Percentiles rank a stretch among this genome's conserved stretches.
Conservation (phyloP, 768 basidiomycete species). For the Pulveroboletus frians region DNA sequence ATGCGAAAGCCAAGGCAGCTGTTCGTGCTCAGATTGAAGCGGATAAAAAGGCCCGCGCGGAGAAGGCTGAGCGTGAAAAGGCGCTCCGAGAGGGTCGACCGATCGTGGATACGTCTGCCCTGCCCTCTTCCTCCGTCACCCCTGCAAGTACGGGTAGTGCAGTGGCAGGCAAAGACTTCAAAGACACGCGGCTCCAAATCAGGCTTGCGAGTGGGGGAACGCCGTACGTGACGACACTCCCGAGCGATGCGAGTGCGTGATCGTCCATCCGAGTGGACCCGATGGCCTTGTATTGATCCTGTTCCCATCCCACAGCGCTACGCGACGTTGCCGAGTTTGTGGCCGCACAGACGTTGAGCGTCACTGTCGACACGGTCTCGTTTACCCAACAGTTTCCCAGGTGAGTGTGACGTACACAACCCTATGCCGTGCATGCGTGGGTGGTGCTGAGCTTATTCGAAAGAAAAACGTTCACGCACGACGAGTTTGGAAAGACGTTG, state of each 20-base stretch:
- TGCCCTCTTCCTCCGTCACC: constrained; percentile 29
- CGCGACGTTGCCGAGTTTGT: constrained; percentile 84
- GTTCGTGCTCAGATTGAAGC: constrained; percentile 93
- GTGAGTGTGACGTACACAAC: constrained; percentile 35
- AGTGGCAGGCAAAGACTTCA: constrained; percentile 67
- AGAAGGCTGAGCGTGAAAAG: constrained; percentile 86
- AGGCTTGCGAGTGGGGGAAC: constrained; percentile 72
- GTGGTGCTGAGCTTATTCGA: background rate
- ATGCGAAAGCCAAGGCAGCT: constrained; percentile 78
- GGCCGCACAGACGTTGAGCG: constrained; percentile 62
- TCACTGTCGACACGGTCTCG: constrained; percentile 74
- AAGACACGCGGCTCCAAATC: constrained; percentile 87
- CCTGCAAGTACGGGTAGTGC: constrained; percentile 33
- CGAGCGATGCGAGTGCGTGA: constrained; percentile 72
- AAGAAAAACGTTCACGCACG: constrained; percentile 61
- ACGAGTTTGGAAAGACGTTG: constrained; percentile 76
- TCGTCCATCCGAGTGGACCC: background rate
- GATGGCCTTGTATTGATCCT: background rate
- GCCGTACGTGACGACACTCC: constrained; percentile 73
- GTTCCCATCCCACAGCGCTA: constrained; percentile 47
- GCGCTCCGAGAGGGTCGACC: constrained; percentile 76
- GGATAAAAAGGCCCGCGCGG: constrained; percentile 85
- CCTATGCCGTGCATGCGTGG: background rate
- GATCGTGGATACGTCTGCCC: constrained; percentile 29
- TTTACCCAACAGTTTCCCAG: constrained; percentile 84